A percentile compares a stretch with the other conserved stretches of the same genome.
phyloP scores from a whole-genome alignment of 129 eudicot species.

The Heracleum sosnowskyi region DNA sequence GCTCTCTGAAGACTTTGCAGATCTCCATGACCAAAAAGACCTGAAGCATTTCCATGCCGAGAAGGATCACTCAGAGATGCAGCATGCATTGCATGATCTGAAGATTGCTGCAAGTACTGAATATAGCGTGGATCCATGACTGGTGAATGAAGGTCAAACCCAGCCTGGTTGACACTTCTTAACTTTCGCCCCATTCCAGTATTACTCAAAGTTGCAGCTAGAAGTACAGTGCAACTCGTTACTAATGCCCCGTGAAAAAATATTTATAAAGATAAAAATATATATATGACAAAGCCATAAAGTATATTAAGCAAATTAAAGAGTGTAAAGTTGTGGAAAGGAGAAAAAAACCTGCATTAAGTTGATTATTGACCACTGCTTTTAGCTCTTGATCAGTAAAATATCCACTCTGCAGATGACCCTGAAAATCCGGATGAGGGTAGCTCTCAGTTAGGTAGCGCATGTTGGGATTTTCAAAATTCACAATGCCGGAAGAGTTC shows the following conservation, averaged over 20 bases:
- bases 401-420: constrained; percentile 33
- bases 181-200: constrained; percentile 27
- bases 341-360: constrained; percentile 11
- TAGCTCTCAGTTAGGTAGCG: constrained; percentile 22
- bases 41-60: constrained; percentile 21
- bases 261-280: neutral
- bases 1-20: constrained; percentile 49
- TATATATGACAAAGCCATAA: neutral
- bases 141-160: constrained; percentile 26
- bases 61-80: constrained; percentile 23
- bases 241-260: neutral
- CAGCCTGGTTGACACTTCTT: constrained; percentile 35
- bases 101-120: constrained; percentile 20
- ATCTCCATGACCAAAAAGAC: constrained; percentile 30
- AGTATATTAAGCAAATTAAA: too few relatives aligned
- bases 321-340: constrained; percentile 4
- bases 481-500: constrained; percentile 34
- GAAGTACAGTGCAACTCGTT: constrained; percentile 2
- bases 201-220: constrained; percentile 35
- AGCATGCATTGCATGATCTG: constrained; percentile 21
- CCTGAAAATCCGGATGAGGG: constrained; percentile 24
- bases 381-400: constrained; percentile 17
- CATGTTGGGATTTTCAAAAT: constrained; percentile 24
- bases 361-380: constrained; percentile 18
- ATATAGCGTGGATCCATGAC: constrained; percentile 23